These are phyloP conservation scores for Cinnamomum micranthum DNA, from an alignment of 164 flowering plant species.

Conservation along the genomic window DNA sequence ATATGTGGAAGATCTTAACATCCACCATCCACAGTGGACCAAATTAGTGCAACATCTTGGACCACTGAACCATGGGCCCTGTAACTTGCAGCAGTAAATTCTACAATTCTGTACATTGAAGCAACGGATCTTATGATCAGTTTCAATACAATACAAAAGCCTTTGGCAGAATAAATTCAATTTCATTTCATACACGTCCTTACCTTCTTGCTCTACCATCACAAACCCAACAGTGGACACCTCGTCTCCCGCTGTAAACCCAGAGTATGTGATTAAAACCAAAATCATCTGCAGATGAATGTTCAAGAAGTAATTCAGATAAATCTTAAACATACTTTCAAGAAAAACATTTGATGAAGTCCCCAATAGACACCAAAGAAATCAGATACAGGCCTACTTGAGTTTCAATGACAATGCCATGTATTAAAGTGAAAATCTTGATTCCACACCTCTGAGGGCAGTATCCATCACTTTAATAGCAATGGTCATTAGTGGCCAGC, in stretches of 20 bases:
- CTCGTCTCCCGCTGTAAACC: conserved; percentile 98
- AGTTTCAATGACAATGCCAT: not conserved
- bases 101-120: no score
- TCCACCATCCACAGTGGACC: no score
- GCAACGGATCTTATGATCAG: not conserved
- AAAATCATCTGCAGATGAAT: conserved; percentile 70
- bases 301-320: conserved; percentile 1
- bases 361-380: not conserved
- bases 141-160: not conserved
- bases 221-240: conserved; percentile 99
- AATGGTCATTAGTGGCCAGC: conserved; percentile 98
- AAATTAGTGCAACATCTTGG: no score
- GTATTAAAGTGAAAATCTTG: not conserved
- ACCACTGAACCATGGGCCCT: no score
- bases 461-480: conserved; percentile 93
- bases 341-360: not conserved
- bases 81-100: no score
- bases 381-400: not conserved
- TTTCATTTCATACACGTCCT: not conserved
- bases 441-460: conserved; percentile 74
- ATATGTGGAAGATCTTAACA: no score
- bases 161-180: not conserved
- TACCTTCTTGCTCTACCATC: conserved; percentile 97
- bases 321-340: not conserved
- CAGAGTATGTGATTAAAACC: conserved; percentile 92